These are phyloP conservation scores for Candida buenavistaensis DNA, from an alignment of 1,139 yeast species.

Conservation along the genomic window DNA sequence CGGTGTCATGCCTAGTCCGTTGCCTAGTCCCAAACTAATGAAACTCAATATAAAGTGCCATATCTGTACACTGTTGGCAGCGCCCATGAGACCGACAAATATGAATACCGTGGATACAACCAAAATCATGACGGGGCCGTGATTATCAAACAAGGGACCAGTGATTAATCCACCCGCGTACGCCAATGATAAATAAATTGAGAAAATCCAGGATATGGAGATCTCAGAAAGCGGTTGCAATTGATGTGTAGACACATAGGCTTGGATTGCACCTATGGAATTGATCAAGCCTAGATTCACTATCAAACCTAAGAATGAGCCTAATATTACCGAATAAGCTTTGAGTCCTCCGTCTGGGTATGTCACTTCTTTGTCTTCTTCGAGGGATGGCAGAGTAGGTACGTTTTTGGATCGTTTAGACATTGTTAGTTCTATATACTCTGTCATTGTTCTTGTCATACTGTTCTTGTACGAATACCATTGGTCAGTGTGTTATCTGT, in stretches of 20 bases:
- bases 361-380: too few relatives aligned
- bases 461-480: too few relatives aligned
- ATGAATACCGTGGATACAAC: slow-evolving; percentile 43
- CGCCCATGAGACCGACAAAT: slow-evolving; percentile 49
- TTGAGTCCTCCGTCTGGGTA: slow-evolving; percentile 66
- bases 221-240: slow-evolving; percentile 43
- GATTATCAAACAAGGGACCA: slow-evolving; percentile 46
- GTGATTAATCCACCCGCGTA: slow-evolving; percentile 56
- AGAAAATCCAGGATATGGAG: slow-evolving; percentile 65
- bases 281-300: slow-evolving; percentile 63
- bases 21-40: slow-evolving; percentile 53
- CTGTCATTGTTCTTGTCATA: too few relatives aligned
- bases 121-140: slow-evolving; percentile 48
- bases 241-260: slow-evolving; percentile 57
- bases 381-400: too few relatives aligned
- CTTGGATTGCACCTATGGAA: slow-evolving; percentile 65
- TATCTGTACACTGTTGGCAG: slow-evolving; percentile 48
- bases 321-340: slow-evolving; percentile 64
- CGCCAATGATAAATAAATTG: slow-evolving; percentile 57
- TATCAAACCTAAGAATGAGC: slow-evolving; percentile 59
- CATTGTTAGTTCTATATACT: too few relatives aligned
- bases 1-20: slow-evolving; percentile 58
- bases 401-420: too few relatives aligned
- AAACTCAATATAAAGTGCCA: slow-evolving; percentile 59
- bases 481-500: too few relatives aligned